Percentiles rank a stretch among this genome's conserved stretches.
These are phyloP conservation scores for Filobasidium wieringae DNA, from an alignment of 768 basidiomycete species.

Conservation along the genomic window DNA sequence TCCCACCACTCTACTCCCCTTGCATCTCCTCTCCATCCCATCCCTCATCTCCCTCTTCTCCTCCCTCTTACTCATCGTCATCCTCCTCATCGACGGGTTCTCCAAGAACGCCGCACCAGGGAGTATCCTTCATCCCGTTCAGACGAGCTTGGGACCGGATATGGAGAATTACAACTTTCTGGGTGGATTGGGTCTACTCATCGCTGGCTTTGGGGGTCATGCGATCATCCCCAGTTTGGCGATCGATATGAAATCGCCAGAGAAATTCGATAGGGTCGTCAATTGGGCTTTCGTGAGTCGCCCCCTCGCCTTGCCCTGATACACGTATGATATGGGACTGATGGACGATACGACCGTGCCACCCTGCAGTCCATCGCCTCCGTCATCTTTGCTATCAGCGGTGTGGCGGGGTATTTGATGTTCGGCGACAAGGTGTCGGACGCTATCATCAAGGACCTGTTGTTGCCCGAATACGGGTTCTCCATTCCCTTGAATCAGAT, in stretches of 20 bases:
- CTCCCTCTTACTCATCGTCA: constrained; percentile 58
- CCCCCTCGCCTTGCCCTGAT: neutral
- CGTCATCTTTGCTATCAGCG: constrained; percentile 51
- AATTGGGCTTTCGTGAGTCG: constrained; percentile 69
- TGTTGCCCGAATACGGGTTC: constrained; percentile 51
- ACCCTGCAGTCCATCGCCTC: constrained; percentile 51
- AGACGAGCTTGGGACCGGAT: constrained; percentile 53
- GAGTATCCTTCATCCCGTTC: constrained; percentile 62
- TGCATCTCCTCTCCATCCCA: constrained; percentile 74
- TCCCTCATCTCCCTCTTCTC: constrained; percentile 69
- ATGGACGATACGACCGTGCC: neutral
- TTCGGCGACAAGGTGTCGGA: constrained; percentile 68
- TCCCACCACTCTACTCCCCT: constrained; percentile 73
- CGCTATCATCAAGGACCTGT: constrained; percentile 76
- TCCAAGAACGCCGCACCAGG: constrained; percentile 62
- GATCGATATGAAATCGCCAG: constrained; percentile 75
- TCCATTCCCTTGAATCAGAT: constrained; percentile 57
- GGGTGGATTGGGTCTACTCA: constrained; percentile 74
- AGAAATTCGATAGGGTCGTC: constrained; percentile 63
- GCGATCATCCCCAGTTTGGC: constrained; percentile 82
- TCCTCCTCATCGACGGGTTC: constrained; percentile 72
- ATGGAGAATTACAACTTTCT: constrained; percentile 49
- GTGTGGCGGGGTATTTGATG: constrained; percentile 80
- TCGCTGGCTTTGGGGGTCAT: constrained; percentile 92
- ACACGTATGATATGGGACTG: neutral